Evolutionary conservation across 495 filamentous ascomycete genomes (phyloP).

Genomic region (Symbiotaphrina buchneri): DNA sequence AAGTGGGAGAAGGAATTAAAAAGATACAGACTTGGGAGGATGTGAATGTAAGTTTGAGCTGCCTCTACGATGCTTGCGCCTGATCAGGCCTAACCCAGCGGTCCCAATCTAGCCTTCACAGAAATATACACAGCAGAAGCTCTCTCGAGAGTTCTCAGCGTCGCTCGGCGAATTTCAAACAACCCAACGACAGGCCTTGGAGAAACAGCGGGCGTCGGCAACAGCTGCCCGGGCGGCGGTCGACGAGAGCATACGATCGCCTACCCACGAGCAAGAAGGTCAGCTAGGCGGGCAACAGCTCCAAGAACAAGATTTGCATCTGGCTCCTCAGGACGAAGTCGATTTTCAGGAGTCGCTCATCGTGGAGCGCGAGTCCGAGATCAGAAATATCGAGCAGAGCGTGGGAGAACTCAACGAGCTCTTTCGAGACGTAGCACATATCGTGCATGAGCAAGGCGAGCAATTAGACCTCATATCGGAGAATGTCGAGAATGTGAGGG

Average conservation of each 20-base stretch:
- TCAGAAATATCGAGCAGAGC: constrained; percentile 88
- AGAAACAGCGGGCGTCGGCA: constrained; percentile 77
- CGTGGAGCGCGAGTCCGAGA: constrained; percentile 86
- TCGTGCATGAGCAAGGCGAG: constrained; percentile 84
- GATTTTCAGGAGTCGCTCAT: constrained; percentile 95
- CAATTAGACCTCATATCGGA: constrained; percentile 71
- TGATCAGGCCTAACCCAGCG: too few species aligned
- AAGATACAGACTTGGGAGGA: constrained; percentile 81
- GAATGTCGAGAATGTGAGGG: constrained; percentile 62
- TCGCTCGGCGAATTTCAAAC: constrained; percentile 76
- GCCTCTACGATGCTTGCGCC: too few species aligned
- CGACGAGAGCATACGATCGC: constrained; percentile 21
- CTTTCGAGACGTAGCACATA: constrained; percentile 89
- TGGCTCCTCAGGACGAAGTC: constrained; percentile 86
- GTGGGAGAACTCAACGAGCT: constrained; percentile 91
- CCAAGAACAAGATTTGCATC: constrained; percentile 52
- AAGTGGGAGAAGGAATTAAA: constrained; percentile 82
- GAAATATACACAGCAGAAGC: constrained; percentile 85
- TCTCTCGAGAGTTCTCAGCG: constrained; percentile 75
- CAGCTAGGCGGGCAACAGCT: constrained; percentile 22
- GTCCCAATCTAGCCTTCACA: constrained; percentile 43
- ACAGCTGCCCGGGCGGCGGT: constrained; percentile 54
- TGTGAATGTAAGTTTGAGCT: constrained; percentile 45
- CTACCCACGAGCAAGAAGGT: constrained; percentile 25
- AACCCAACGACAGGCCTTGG: constrained; percentile 68